Conservation (phyloP, 1,284 basidiomycete genomes). For the Inonotus obliquus region DNA sequence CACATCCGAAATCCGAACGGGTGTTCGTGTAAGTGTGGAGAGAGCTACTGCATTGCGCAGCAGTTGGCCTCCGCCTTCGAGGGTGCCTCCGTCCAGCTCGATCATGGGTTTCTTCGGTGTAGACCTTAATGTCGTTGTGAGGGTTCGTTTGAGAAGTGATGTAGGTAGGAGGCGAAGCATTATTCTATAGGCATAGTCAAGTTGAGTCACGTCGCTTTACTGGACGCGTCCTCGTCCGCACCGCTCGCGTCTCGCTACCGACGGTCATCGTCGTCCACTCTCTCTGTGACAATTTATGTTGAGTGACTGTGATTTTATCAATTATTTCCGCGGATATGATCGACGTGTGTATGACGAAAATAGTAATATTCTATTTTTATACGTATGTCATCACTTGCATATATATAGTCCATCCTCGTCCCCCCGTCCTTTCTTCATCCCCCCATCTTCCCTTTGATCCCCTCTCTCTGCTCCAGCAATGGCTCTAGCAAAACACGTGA, state of each 20-base stretch:
- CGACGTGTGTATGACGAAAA: neutral
- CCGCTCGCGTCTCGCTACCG: neutral
- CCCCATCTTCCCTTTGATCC: slow-evolving; percentile 20
- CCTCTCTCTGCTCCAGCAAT: slow-evolving; percentile 31
- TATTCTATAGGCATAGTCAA: neutral
- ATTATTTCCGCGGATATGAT: neutral
- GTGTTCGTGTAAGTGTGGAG: slow-evolving; percentile 52
- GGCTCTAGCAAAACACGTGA: slow-evolving; percentile 60
- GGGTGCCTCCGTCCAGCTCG: slow-evolving; percentile 38
- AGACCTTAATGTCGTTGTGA: neutral
- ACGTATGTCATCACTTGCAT: neutral
- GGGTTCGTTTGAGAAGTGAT: neutral
- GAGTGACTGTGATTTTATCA: neutral
- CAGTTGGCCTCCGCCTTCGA: slow-evolving; percentile 68
- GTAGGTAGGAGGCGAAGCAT: neutral
- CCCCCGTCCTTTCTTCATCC: neutral
- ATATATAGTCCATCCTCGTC: slow-evolving; percentile 8
- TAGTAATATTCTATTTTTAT: neutral
- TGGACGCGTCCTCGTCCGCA: neutral
- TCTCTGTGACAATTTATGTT: neutral
- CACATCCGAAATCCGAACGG: slow-evolving; percentile 55
- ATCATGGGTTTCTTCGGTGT: neutral
- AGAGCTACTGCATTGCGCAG: slow-evolving; percentile 61
- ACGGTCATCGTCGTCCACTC: neutral
- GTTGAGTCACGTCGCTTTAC: neutral